Evolutionary conservation across 305 asterid species (phyloP).

Genomic region (Fraxinus albicans): DNA sequence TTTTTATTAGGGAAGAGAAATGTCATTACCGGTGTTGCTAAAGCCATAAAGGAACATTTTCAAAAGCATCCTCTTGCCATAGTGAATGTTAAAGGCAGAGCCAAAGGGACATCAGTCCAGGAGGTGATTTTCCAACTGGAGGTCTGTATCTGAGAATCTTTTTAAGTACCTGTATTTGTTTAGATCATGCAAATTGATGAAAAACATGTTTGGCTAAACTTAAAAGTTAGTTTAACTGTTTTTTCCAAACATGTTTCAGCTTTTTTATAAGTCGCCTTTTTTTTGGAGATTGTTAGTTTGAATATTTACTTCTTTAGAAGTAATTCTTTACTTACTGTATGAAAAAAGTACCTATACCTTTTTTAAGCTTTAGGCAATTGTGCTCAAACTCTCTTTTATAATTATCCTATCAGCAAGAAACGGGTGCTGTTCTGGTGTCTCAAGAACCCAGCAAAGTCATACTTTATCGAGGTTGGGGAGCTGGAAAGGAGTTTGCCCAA

Average conservation of each 20-base stretch:
- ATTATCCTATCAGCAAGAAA: slow-evolving; percentile 64
- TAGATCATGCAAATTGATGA: not conserved
- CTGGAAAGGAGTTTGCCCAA: slow-evolving; percentile 36
- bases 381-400: not conserved
- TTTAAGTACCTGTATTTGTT: slow-evolving; percentile 8
- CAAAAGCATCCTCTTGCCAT: slow-evolving; percentile 80
- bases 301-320: not conserved
- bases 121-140: slow-evolving; percentile 82
- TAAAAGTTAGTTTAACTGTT: not conserved
- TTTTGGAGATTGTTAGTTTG: not conserved
- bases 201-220: not conserved
- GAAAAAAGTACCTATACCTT: not conserved
- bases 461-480: slow-evolving; percentile 89
- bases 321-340: not conserved
- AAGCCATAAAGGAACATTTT: slow-evolving; percentile 65
- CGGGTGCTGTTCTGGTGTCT: slow-evolving; percentile 82
- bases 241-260: not conserved
- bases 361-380: not conserved
- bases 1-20: slow-evolving; percentile 73
- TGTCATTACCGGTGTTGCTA: slow-evolving; percentile 63
- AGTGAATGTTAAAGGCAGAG: slow-evolving; percentile 91
- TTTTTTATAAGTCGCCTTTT: not conserved
- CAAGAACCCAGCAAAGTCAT: slow-evolving; percentile 95
- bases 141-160: slow-evolving; percentile 43
- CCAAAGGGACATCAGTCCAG: slow-evolving; percentile 83